Conservation (phyloP, 768 basidiomycete species). For the Termitomyces sp. region DNA sequence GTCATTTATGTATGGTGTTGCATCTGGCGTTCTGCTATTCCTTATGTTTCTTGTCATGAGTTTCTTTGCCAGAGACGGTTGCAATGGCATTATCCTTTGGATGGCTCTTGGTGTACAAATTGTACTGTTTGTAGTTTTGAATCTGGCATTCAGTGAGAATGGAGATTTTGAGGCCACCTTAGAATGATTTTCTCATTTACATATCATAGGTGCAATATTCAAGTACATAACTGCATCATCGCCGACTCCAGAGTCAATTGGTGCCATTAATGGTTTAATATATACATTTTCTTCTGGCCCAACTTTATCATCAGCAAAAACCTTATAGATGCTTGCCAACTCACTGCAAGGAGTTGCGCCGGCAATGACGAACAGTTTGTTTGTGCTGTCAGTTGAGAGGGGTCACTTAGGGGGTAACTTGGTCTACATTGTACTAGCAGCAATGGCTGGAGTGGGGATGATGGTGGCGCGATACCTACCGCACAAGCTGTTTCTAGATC, state of each 20-base stretch:
- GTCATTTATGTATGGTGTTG: slow-evolving; percentile 47
- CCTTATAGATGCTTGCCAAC: slow-evolving; percentile 30
- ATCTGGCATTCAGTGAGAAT: slow-evolving; percentile 46
- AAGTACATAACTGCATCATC: slow-evolving; percentile 62
- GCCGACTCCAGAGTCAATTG: slow-evolving; percentile 57
- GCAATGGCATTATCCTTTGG: slow-evolving; percentile 43
- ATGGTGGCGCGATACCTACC: slow-evolving; percentile 25
- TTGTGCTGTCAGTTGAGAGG: slow-evolving; percentile 49
- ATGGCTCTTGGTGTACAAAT: slow-evolving; percentile 41
- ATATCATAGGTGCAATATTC: slow-evolving; percentile 52
- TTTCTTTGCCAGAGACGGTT: slow-evolving; percentile 40
- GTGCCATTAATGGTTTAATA: slow-evolving; percentile 56
- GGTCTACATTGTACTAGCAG: slow-evolving; percentile 35
- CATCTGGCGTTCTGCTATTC: slow-evolving; percentile 44
- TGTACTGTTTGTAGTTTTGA: slow-evolving; percentile 36
- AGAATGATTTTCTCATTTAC: background rate
- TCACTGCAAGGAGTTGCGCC: slow-evolving; percentile 28
- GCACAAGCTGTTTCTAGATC: too few relatives aligned
- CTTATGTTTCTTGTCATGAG: slow-evolving; percentile 57
- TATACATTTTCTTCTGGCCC: background rate
- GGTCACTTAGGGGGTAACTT: slow-evolving; percentile 43
- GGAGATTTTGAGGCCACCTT: background rate
- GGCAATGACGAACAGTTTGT: slow-evolving; percentile 49
- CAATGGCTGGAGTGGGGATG: slow-evolving; percentile 16
- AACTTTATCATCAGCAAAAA: background rate